Conservation (phyloP, 2,329 filamentous ascomycete genomes). For the Fusarium foetens region DNA sequence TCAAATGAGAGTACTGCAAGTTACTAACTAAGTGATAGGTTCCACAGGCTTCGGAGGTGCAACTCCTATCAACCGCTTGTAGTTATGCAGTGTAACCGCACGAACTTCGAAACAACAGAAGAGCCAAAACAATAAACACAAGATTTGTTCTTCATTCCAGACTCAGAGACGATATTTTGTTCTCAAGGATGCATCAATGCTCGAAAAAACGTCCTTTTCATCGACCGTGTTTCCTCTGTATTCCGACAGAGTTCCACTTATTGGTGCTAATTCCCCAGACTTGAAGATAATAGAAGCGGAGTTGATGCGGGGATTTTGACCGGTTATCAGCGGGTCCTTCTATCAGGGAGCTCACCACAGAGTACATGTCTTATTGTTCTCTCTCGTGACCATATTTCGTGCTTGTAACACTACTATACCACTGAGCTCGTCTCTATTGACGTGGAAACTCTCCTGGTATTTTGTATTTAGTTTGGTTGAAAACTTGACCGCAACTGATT, state of each 20-base stretch:
- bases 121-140: not conserved
- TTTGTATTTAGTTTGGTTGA: not conserved
- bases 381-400: slow-evolving; percentile 7
- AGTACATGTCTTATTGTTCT: slow-evolving; percentile 2
- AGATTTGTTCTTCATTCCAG: not conserved
- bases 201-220: not conserved
- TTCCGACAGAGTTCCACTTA: not conserved
- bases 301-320: slow-evolving; percentile 23
- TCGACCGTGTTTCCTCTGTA: not conserved
- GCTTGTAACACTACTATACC: not conserved
- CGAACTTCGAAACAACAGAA: not conserved
- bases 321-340: slow-evolving; percentile 38
- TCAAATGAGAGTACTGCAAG: not conserved
- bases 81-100: not conserved
- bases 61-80: not conserved
- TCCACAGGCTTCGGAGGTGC: slow-evolving; percentile 3
- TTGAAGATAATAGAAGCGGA: slow-evolving; percentile 13
- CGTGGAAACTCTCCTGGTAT: not conserved
- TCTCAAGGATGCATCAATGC: not conserved
- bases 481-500: not conserved
- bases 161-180: not conserved
- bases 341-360: not conserved
- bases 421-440: not conserved
- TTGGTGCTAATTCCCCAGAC: slow-evolving; percentile 9
- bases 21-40: not conserved